These are phyloP conservation scores for Ophiostoma fasciatum DNA, from an alignment of 2,329 filamentous ascomycete species.

Conservation along the genomic window DNA sequence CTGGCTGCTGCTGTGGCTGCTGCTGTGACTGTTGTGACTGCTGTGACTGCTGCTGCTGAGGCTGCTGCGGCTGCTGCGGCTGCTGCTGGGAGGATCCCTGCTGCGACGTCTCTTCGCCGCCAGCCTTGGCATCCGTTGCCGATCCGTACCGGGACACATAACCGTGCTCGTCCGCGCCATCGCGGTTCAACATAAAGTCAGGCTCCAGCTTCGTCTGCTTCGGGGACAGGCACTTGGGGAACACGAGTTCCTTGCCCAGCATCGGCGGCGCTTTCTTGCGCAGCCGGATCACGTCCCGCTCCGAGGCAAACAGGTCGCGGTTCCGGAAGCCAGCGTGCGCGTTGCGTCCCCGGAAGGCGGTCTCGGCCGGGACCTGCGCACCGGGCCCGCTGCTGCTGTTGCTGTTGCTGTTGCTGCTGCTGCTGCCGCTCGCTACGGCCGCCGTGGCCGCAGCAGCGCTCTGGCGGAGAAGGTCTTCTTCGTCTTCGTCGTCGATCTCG, in stretches of 20 bases:
- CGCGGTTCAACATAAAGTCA: constrained; percentile 47
- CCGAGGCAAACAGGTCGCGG: constrained; percentile 31
- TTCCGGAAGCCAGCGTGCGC: constrained; percentile 29
- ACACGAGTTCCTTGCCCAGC: constrained; percentile 67
- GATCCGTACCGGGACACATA: too few relatives aligned
- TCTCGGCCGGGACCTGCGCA: too few relatives aligned
- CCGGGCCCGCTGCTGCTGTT: too few relatives aligned
- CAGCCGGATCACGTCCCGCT: constrained; percentile 32
- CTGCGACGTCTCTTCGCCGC: too few relatives aligned
- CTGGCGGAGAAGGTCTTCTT: constrained; percentile 10
- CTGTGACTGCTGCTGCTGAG: constrained; percentile 18
- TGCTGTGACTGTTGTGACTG: constrained; percentile 21
- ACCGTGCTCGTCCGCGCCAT: constrained; percentile 14
- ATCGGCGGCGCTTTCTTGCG: constrained; percentile 57
- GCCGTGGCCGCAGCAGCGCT: constrained; percentile 1
- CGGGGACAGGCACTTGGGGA: constrained; percentile 71
- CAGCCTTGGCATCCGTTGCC: too few relatives aligned
- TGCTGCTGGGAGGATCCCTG: too few relatives aligned
- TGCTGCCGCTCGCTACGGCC: not conserved
- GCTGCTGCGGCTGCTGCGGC: too few relatives aligned
- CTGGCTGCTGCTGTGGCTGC: constrained; percentile 24
- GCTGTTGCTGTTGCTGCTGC: too few relatives aligned
- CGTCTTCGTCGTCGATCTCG: constrained; percentile 10
- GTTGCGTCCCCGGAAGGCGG: constrained; percentile 25
- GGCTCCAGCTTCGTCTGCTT: constrained; percentile 74